phyloP scores from a whole-genome alignment of 805 yeast species.

The Wickerhamiella bombiphila region DNA sequence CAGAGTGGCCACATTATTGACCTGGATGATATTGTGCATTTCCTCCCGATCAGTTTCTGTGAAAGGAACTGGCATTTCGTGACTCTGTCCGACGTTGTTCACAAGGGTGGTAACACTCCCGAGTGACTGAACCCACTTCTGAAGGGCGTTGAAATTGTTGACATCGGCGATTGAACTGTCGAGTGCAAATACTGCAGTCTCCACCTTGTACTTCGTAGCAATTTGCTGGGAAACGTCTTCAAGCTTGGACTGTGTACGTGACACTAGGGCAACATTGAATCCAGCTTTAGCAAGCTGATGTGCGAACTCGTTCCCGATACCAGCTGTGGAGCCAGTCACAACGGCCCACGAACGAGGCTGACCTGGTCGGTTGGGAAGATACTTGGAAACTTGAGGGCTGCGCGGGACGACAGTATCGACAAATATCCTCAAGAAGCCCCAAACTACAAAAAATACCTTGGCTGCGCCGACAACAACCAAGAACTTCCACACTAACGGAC shows the following conservation, averaged over 20 bases:
- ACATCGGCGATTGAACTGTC: slow-evolving; percentile 58
- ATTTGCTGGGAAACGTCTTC: slow-evolving; percentile 51
- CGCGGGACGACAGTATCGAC: slow-evolving; percentile 13
- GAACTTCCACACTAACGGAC: too few species aligned
- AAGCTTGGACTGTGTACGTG: slow-evolving; percentile 71
- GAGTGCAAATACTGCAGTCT: slow-evolving; percentile 54
- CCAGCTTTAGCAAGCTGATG: slow-evolving; percentile 73
- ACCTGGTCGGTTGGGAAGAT: slow-evolving; percentile 27
- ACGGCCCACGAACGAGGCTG: slow-evolving; percentile 57
- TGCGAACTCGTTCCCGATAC: slow-evolving; percentile 89
- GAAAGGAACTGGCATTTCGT: slow-evolving; percentile 89
- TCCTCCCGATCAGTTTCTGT: slow-evolving; percentile 63
- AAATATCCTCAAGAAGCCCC: slow-evolving; percentile 4
- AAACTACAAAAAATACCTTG: slow-evolving; percentile 5
- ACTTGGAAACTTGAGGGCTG: slow-evolving; percentile 5
- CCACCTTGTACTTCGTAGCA: slow-evolving; percentile 41
- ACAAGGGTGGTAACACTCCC: slow-evolving; percentile 58
- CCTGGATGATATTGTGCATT: slow-evolving; percentile 62
- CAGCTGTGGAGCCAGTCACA: slow-evolving; percentile 94
- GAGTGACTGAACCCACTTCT: slow-evolving; percentile 28
- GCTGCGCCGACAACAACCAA: slow-evolving; percentile 7
- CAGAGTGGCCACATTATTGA: slow-evolving; percentile 75
- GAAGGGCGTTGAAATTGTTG: slow-evolving; percentile 41
- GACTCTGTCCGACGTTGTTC: slow-evolving; percentile 92
- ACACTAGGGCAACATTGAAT: slow-evolving; percentile 66